phyloP scores from a whole-genome alignment of 2,329 filamentous ascomycete species.

The Epichloe gansuensis region DNA sequence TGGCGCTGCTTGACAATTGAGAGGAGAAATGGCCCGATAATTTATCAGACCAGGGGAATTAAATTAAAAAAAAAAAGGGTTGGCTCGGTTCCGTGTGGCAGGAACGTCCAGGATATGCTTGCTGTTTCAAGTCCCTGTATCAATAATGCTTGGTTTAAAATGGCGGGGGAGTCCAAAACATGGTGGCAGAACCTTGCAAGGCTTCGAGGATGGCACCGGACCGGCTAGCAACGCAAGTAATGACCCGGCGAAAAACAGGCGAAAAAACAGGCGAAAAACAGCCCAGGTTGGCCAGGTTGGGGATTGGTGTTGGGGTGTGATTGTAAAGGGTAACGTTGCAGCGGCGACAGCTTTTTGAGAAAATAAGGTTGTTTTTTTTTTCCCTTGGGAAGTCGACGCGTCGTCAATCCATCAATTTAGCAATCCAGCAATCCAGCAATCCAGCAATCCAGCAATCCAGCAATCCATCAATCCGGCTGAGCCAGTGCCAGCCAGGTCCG shows the following conservation, averaged over 20 bases:
- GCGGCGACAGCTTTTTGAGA: background rate
- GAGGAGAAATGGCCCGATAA: background rate
- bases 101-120: conserved; percentile 2
- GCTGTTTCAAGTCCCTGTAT: conserved; percentile 11
- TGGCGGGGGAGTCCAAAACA: conserved; percentile 8
- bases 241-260: background rate
- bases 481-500: too few relatives aligned
- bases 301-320: background rate
- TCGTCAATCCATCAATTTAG: too few relatives aligned
- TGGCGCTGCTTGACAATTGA: background rate
- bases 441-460: too few relatives aligned
- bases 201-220: background rate
- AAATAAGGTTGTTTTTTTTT: background rate
- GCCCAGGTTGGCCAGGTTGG: background rate
- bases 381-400: too few relatives aligned
- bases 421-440: too few relatives aligned
- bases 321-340: background rate
- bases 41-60: background rate
- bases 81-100: conserved; percentile 3
- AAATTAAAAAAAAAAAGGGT: background rate
- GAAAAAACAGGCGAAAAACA: background rate
- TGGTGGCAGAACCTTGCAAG: conserved; percentile 1
- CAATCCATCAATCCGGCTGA: too few relatives aligned
- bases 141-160: conserved; percentile 7
- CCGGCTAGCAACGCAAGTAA: background rate